These are phyloP conservation scores for Lachnellula occidentalis DNA, from an alignment of 2,329 filamentous ascomycete species.

Conservation along the genomic window DNA sequence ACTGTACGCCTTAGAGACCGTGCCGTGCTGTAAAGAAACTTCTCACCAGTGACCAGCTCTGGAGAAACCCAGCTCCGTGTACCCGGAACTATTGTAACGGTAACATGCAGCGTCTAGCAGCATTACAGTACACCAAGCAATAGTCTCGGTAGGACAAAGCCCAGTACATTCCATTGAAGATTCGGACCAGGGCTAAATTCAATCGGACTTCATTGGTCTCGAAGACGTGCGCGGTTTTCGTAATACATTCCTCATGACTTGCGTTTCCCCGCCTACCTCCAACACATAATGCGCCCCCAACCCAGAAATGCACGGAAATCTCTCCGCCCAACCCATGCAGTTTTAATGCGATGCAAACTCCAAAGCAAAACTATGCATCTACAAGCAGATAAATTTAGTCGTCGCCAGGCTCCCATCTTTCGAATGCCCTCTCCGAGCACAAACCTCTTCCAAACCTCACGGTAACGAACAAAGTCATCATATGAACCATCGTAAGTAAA, in stretches of 20 bases:
- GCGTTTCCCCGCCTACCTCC: too few species aligned
- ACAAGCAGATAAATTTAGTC: not conserved
- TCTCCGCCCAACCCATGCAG: not conserved
- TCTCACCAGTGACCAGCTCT: too few species aligned
- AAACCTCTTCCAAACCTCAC: slow-evolving; percentile 30
- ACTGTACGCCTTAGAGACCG: too few species aligned
- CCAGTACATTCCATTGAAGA: too few species aligned
- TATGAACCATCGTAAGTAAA: slow-evolving; percentile 42
- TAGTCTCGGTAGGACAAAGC: not conserved
- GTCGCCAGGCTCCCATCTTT: not conserved
- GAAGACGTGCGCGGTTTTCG: not conserved
- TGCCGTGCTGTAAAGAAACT: too few species aligned
- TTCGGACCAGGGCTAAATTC: too few species aligned
- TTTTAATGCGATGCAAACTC: not conserved
- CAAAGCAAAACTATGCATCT: not conserved
- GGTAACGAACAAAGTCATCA: slow-evolving; percentile 37
- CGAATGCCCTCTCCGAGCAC: slow-evolving; percentile 6
- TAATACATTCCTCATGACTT: not conserved
- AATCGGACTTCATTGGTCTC: not conserved
- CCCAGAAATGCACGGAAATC: not conserved
- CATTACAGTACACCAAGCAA: slow-evolving; percentile 4
- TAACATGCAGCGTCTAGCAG: slow-evolving; percentile 5
- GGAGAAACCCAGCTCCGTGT: not conserved
- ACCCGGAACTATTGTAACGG: slow-evolving; percentile 1
- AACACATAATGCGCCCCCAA: not conserved